phyloP scores from a whole-genome alignment of 306 rosid species.

The Cicer bijugum region DNA sequence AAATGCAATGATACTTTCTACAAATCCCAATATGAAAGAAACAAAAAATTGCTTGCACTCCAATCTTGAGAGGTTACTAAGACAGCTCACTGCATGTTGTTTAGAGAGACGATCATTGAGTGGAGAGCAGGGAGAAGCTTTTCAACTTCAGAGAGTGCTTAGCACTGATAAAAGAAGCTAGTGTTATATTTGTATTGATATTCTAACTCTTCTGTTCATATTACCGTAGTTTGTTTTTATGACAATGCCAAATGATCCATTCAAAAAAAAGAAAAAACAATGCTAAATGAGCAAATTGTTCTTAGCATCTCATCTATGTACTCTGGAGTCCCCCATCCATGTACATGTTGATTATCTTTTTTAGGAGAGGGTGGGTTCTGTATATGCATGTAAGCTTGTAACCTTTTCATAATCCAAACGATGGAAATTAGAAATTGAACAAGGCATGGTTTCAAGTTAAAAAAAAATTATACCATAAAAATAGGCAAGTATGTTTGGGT shows the following conservation, averaged over 20 bases:
- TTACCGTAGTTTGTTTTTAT: slow-evolving; percentile 31
- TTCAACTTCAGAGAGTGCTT: slow-evolving; percentile 77
- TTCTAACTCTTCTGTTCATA: slow-evolving; percentile 39
- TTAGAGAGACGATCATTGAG: slow-evolving; percentile 73
- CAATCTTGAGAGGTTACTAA: slow-evolving; percentile 75
- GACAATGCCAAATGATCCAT: slow-evolving; percentile 41
- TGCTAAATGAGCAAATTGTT: slow-evolving; percentile 42
- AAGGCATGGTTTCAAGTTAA: background rate
- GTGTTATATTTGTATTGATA: slow-evolving; percentile 46
- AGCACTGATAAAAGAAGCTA: slow-evolving; percentile 58
- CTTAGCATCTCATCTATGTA: slow-evolving; percentile 19
- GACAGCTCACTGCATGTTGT: slow-evolving; percentile 92
- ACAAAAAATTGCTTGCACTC: slow-evolving; percentile 70
- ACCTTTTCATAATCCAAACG: slow-evolving; percentile 25
- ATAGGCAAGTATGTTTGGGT: background rate
- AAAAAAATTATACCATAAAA: background rate
- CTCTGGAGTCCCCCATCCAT: slow-evolving; percentile 16
- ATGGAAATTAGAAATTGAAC: slow-evolving; percentile 43
- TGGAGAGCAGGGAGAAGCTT: slow-evolving; percentile 93
- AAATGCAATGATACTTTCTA: slow-evolving; percentile 85
- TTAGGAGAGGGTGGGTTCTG: slow-evolving; percentile 38
- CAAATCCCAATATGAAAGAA: slow-evolving; percentile 75
- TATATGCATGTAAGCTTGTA: slow-evolving; percentile 44
- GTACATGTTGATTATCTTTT: slow-evolving; percentile 30
- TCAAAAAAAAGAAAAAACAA: background rate